phyloP scores from a whole-genome alignment of 345 rosid genomes.

The Raphanus raphanistrum region DNA sequence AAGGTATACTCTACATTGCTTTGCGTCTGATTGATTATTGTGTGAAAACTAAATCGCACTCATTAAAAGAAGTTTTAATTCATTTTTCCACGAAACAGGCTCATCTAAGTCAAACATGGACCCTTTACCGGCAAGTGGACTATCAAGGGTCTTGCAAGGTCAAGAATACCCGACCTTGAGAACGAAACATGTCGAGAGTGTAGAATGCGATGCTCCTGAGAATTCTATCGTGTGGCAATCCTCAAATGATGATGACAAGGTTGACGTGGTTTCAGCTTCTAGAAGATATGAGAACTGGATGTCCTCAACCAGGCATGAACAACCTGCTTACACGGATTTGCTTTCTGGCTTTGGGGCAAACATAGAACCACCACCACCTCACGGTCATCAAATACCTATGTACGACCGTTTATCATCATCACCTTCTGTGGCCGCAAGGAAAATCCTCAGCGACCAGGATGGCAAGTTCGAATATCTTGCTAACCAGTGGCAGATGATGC shows the following conservation, averaged over 20 bases:
- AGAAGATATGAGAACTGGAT: slow-evolving; percentile 59
- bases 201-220: slow-evolving; percentile 56
- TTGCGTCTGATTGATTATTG: not conserved
- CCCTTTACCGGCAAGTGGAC: slow-evolving; percentile 56
- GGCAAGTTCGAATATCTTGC: slow-evolving; percentile 47
- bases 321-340: slow-evolving; percentile 56
- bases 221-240: slow-evolving; percentile 59
- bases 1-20: slow-evolving; percentile 47
- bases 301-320: slow-evolving; percentile 51
- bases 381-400: slow-evolving; percentile 40
- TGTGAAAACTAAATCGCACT: not conserved
- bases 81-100: slow-evolving; percentile 32
- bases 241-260: slow-evolving; percentile 57
- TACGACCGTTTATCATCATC: slow-evolving; percentile 41
- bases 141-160: slow-evolving; percentile 80
- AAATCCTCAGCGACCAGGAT: slow-evolving; percentile 44
- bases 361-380: slow-evolving; percentile 39
- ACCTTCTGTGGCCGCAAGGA: slow-evolving; percentile 39
- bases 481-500: slow-evolving; percentile 53
- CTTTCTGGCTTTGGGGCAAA: slow-evolving; percentile 61
- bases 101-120: slow-evolving; percentile 48
- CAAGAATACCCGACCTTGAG: slow-evolving; percentile 76
- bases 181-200: slow-evolving; percentile 51
- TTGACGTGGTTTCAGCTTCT: slow-evolving; percentile 48
- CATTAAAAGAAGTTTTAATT: slow-evolving; percentile 8